phyloP scores from a whole-genome alignment of 129 eudicot genomes.

The Flaveria ramosissima region DNA sequence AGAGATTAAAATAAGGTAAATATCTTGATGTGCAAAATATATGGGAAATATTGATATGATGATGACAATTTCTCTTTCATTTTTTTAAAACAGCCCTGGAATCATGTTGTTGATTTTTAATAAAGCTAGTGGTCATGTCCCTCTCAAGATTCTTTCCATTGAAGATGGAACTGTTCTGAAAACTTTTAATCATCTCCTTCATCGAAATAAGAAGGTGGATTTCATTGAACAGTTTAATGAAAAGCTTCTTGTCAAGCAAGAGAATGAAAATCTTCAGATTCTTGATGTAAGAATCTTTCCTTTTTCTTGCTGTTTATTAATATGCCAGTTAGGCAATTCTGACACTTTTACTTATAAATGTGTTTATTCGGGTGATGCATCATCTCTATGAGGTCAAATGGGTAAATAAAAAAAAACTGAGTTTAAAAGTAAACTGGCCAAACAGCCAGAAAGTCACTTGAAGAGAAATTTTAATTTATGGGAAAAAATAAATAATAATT shows the following conservation, averaged over 20 bases:
- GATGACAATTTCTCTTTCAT: background rate
- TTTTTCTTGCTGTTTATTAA: background rate
- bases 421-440: background rate
- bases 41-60: background rate
- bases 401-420: background rate
- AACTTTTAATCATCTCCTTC: conserved; percentile 88
- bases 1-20: conserved; percentile 88
- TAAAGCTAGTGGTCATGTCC: conserved; percentile 75
- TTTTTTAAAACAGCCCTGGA: conserved; percentile 66
- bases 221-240: conserved; percentile 96
- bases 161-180: conserved; percentile 94
- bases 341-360: background rate
- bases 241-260: conserved; percentile 98
- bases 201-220: conserved; percentile 90
- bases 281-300: conserved; percentile 58
- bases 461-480: background rate
- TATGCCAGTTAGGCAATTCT: background rate
- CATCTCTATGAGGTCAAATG: background rate
- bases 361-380: background rate
- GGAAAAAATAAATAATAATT: too few species aligned
- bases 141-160: conserved; percentile 87
- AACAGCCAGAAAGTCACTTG: background rate
- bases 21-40: conserved; percentile 13
- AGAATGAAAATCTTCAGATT: conserved; percentile 92
- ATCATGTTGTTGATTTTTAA: conserved; percentile 84